phyloP scores from a whole-genome alignment of 177 flowering plant genomes.

The Vitis hybrid region DNA sequence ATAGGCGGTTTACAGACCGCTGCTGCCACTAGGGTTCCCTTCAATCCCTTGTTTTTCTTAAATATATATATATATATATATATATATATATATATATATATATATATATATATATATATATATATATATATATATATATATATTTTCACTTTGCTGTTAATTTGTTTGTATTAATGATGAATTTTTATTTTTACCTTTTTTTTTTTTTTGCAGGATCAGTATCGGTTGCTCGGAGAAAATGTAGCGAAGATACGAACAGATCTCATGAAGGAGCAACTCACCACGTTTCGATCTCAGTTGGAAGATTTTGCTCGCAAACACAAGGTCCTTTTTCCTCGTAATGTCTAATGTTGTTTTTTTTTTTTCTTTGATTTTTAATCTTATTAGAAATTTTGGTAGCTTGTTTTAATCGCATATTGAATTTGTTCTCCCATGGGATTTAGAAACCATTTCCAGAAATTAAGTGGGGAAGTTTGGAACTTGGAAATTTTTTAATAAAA shows the following conservation, averaged over 20 bases:
- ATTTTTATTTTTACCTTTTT: neutral
- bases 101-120: too few relatives aligned
- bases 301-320: conserved; percentile 98
- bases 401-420: too few relatives aligned
- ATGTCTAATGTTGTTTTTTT: too few relatives aligned
- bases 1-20: conserved; percentile 90
- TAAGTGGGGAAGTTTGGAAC: too few relatives aligned
- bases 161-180: neutral
- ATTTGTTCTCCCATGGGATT: too few relatives aligned
- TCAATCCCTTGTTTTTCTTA: neutral
- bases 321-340: conserved; percentile 50
- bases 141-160: conserved; percentile 10
- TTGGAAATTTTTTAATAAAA: too few relatives aligned
- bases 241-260: conserved; percentile 91
- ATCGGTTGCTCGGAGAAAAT: conserved; percentile 88
- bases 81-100: too few relatives aligned
- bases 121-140: too few relatives aligned
- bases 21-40: conserved; percentile 76
- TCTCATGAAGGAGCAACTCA: conserved; percentile 91
- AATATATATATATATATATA: neutral
- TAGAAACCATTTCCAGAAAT: too few relatives aligned
- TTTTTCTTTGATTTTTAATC: too few relatives aligned
- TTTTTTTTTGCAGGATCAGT: conserved; percentile 63
- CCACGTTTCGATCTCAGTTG: conserved; percentile 86
- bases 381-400: too few relatives aligned